Evolutionary conservation across 2,329 filamentous ascomycete genomes (phyloP).

Genomic region (Hortaea sp.): DNA sequence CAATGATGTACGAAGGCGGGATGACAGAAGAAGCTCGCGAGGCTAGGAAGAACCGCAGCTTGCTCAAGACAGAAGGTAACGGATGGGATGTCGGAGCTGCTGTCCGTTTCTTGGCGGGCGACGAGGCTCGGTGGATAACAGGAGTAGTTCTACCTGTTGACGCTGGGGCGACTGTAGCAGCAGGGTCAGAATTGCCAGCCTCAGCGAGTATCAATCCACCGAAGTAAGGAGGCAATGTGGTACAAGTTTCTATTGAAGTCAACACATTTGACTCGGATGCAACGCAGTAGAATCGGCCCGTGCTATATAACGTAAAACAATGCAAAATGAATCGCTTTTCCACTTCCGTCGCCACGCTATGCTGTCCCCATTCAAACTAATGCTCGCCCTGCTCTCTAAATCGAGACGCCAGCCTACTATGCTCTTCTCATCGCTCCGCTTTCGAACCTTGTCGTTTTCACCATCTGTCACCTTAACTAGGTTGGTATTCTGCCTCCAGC

Average conservation of each 20-base stretch:
- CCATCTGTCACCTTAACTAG: too few relatives aligned
- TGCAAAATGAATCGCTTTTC: too few relatives aligned
- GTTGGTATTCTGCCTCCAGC: conserved; percentile 9
- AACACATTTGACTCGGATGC: too few relatives aligned
- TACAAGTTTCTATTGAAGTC: too few relatives aligned
- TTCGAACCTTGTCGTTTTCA: too few relatives aligned
- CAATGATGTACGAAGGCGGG: conserved; percentile 43
- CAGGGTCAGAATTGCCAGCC: conserved; percentile 30
- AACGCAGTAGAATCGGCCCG: too few relatives aligned
- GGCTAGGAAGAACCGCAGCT: conserved; percentile 38
- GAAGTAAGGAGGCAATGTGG: neutral
- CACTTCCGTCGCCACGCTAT: too few relatives aligned
- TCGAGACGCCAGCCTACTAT: too few relatives aligned
- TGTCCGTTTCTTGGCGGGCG: conserved; percentile 42
- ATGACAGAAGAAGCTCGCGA: conserved; percentile 43
- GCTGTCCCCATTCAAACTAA: too few relatives aligned
- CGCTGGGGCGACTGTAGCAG: conserved; percentile 36
- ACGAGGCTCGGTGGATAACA: conserved; percentile 44
- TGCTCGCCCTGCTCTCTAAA: too few relatives aligned
- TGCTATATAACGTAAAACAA: too few relatives aligned
- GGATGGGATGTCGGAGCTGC: conserved; percentile 45
- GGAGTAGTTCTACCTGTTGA: conserved; percentile 40
- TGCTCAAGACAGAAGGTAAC: conserved; percentile 45
- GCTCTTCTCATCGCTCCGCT: too few relatives aligned
- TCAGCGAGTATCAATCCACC: conserved; percentile 1